A percentile compares a stretch with the other conserved stretches of the same genome.
Conservation (phyloP, 164 flowering plant species). For the Vitis labrusca region DNA sequence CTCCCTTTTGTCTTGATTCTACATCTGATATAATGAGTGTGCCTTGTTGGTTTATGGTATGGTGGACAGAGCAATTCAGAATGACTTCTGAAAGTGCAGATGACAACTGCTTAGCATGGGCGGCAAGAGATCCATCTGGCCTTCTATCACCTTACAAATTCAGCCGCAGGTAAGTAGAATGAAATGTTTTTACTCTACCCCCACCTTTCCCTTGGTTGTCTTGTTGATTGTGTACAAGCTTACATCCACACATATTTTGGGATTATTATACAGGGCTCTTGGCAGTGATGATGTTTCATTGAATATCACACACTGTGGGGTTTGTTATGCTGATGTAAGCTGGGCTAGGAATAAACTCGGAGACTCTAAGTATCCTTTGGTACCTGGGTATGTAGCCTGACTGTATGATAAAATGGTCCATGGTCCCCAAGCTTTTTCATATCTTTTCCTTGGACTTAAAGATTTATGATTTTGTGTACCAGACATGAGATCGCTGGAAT, state of each 20-base stretch:
- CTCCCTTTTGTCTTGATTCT: no score
- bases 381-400: conserved; percentile 64
- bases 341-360: conserved; percentile 53
- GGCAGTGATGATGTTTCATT: conserved; percentile 61
- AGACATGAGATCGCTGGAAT: conserved; percentile 14
- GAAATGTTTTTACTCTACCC: no score
- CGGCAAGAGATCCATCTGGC: conserved; percentile 80
- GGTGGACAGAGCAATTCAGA: background rate
- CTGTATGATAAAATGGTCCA: background rate
- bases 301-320: conserved; percentile 75
- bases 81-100: conserved; percentile 34
- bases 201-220: background rate
- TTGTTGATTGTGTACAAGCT: background rate
- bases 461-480: background rate
- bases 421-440: no score
- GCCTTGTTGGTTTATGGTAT: background rate
- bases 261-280: conserved; percentile 37
- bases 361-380: conserved; percentile 65
- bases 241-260: background rate
- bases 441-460: background rate
- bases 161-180: conserved; percentile 51
- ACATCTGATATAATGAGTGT: no score
- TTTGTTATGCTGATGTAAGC: conserved; percentile 73
- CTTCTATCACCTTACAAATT: conserved; percentile 64
- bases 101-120: conserved; percentile 66